A percentile compares a stretch with the other conserved stretches of the same genome.
Conservation (phyloP, 176 grass and related monocot genomes). For the Pharus latifolius region DNA sequence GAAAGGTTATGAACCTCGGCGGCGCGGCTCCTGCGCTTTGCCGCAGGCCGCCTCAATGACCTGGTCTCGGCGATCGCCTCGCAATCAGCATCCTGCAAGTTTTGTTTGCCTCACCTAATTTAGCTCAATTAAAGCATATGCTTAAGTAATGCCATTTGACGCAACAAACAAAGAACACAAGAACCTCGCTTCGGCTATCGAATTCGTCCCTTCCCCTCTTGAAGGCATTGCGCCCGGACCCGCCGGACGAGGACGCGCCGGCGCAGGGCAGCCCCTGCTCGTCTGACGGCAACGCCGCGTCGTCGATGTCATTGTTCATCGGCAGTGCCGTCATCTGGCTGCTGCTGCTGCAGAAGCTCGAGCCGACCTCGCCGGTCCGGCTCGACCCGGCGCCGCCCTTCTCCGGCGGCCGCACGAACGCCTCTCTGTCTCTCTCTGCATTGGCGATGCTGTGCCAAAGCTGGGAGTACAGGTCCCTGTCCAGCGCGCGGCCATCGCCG, state of each 20-base stretch:
- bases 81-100: slow-evolving; percentile 48
- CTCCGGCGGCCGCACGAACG: not conserved
- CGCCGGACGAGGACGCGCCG: slow-evolving; percentile 48
- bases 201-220: slow-evolving; percentile 28
- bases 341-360: slow-evolving; percentile 54
- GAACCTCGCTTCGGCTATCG: slow-evolving; percentile 54
- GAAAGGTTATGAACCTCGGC: slow-evolving; percentile 89
- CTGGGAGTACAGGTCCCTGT: slow-evolving; percentile 58
- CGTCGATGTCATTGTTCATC: slow-evolving; percentile 9
- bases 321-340: not conserved
- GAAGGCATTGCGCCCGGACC: slow-evolving; percentile 31
- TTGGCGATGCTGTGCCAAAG: slow-evolving; percentile 54
- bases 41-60: slow-evolving; percentile 9
- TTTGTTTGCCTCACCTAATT: not conserved
- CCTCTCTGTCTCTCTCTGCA: not conserved
- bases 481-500: slow-evolving; percentile 17
- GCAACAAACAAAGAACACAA: not conserved
- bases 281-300: slow-evolving; percentile 1
- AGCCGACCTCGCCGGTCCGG: slow-evolving; percentile 6
- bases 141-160: not conserved
- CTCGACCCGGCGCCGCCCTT: slow-evolving; percentile 6
- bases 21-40: slow-evolving; percentile 63
- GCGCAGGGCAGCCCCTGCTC: not conserved
- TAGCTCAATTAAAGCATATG: slow-evolving; percentile 2
- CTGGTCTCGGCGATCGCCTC: slow-evolving; percentile 27